Evolutionary conservation across 345 rosid genomes (phyloP), one percentile per base, ranked within the genome.

Genomic region (Isatis tinctoria): DNA sequence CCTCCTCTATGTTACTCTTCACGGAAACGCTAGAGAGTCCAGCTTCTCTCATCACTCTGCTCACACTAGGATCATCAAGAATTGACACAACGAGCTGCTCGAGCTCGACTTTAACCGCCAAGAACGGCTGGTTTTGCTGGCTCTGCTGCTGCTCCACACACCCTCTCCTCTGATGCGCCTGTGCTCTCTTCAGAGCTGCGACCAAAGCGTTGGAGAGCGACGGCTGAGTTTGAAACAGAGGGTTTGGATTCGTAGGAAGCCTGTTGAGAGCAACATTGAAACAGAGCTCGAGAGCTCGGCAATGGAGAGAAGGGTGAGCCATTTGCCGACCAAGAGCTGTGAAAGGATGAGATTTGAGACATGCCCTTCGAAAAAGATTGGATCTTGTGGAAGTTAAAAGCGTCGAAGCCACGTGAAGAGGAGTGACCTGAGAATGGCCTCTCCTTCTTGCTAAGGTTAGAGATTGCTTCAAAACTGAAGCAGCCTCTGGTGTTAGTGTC

Each of bases 401-500:
- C 54, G 96, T 88, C 63, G 80, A 83, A 9, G 91, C 93, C 1
- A 90, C 91, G 69, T 90, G 96, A 53, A 93, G 90, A 49, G 98
- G 98, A 76, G 98, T 93, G 82, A 84, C 86, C 79, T 93, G 98
- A 69, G 95, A 93, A 87, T 93, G 98, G 82, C 97, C 95, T 71
- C 98, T 82, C 84, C 95, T 65, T 81, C 93, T 79, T 37, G 97
- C 98, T 70, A 88, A 83, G 83, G 82, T 79, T 8, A 93, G 97
- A 80, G 97, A 93, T 80, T 93, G 96, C 95, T 89, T 90, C 90
- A 93, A 67, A 8, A 82, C 90, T 72, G 97, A 87, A 87, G 97
- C 98, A 85, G 96, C 98, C 96, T 93, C 98, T 37, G 91, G 76
- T 60, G 97, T 87, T 83, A 93, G 98, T 87, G 96, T 90, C 90